A percentile compares a stretch with the other conserved stretches of the same genome.
phyloP scores from a whole-genome alignment of 805 yeast genomes.

The Kuraishia hungarica region DNA sequence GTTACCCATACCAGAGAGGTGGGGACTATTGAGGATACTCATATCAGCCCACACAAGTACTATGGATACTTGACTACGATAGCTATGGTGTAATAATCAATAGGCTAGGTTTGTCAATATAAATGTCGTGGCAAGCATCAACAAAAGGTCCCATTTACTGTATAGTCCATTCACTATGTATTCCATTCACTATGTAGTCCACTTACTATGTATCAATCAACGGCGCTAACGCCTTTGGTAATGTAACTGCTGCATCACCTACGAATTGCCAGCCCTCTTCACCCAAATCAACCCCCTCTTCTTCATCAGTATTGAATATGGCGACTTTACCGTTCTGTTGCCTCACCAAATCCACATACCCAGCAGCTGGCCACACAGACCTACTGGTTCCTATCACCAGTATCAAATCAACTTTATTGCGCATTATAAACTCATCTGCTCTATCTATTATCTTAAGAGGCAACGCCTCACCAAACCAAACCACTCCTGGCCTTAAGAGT shows the following conservation, averaged over 20 bases:
- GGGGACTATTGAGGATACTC: too few species aligned
- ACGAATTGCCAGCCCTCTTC: slow-evolving; percentile 57
- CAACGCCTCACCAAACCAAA: slow-evolving; percentile 91
- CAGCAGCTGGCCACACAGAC: slow-evolving; percentile 86
- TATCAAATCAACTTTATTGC: slow-evolving; percentile 55
- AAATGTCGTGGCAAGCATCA: too few species aligned
- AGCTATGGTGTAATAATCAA: too few species aligned
- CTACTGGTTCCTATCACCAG: slow-evolving; percentile 84
- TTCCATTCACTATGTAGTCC: too few species aligned
- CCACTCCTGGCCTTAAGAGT: slow-evolving; percentile 78
- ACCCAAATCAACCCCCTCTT: slow-evolving; percentile 29
- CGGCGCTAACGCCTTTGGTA: slow-evolving; percentile 62
- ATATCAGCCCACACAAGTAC: too few species aligned
- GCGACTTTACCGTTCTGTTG: slow-evolving; percentile 77
- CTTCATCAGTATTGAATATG: slow-evolving; percentile 67
- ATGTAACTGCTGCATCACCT: slow-evolving; percentile 71
- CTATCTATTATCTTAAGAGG: slow-evolving; percentile 53
- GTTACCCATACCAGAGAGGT: too few species aligned
- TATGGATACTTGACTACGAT: too few species aligned
- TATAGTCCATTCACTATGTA: too few species aligned
- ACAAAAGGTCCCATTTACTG: too few species aligned
- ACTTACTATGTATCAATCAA: slow-evolving; percentile 8
- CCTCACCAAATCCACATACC: slow-evolving; percentile 73
- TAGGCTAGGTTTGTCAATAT: too few species aligned
- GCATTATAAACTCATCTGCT: slow-evolving; percentile 64